Evolutionary conservation across 306 rosid species (phyloP).

Genomic region (Acacia crassicarpa): DNA sequence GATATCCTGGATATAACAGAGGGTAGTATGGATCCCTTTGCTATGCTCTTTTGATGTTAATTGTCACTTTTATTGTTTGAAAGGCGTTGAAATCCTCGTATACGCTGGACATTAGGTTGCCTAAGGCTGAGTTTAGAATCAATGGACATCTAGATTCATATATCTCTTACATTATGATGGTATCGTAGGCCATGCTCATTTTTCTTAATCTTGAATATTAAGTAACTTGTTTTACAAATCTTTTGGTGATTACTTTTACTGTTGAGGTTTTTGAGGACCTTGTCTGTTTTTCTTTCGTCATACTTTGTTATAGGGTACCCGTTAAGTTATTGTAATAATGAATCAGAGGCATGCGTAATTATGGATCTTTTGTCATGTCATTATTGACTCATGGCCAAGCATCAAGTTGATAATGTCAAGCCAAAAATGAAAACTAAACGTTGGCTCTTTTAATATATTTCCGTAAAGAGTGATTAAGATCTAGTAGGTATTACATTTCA

Average conservation of each 20-base stretch:
- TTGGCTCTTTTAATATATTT: neutral
- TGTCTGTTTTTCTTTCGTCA: neutral
- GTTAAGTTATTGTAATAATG: neutral
- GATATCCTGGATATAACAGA: neutral
- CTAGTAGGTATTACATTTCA: conserved; percentile 1
- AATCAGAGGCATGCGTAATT: conserved; percentile 4
- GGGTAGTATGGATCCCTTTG: neutral
- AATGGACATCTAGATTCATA: neutral
- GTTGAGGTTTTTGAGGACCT: conserved; percentile 8
- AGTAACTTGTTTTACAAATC: neutral
- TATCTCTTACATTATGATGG: neutral
- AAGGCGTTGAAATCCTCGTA: conserved; percentile 10
- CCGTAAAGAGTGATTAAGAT: neutral
- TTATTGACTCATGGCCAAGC: neutral
- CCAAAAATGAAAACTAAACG: neutral
- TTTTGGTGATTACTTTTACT: neutral
- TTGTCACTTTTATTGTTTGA: conserved; percentile 16
- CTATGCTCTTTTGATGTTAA: neutral
- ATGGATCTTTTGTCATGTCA: conserved; percentile 1
- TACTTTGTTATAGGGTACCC: neutral
- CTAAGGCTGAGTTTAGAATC: neutral
- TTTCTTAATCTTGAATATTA: neutral
- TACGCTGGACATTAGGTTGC: conserved; percentile 18
- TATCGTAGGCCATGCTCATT: neutral
- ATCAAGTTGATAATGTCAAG: neutral